These are phyloP conservation scores for Syncephalis plumigaleata DNA, from an alignment of 371 early-diverging fungal species.

Conservation along the genomic window DNA sequence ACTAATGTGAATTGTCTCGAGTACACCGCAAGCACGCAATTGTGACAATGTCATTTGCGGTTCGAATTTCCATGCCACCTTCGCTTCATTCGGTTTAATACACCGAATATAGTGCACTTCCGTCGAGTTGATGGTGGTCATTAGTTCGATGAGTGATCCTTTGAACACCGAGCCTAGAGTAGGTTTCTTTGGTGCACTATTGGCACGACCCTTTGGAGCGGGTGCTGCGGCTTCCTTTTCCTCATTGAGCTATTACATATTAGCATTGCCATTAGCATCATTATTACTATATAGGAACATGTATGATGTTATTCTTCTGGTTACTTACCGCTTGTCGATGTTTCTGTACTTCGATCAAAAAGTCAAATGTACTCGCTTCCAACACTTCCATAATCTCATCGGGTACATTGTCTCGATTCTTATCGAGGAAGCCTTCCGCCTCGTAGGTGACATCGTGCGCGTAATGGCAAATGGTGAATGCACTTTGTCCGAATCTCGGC, in stretches of 20 bases:
- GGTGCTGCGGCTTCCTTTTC: conserved; percentile 6
- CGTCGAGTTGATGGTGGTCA: conserved; percentile 85
- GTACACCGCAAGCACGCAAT: conserved; percentile 98
- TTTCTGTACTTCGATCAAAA: conserved; percentile 62
- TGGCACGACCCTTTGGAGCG: conserved; percentile 22
- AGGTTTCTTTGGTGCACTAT: conserved; percentile 49
- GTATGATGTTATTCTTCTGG: too few species aligned
- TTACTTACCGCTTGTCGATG: too few species aligned
- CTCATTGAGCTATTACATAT: conserved; percentile 19
- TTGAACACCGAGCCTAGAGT: conserved; percentile 79
- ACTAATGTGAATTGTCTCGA: conserved; percentile 98
- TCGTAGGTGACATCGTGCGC: conserved; percentile 84
- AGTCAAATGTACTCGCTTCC: conserved; percentile 43
- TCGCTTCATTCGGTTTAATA: conserved; percentile 93
- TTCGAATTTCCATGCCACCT: conserved; percentile 78
- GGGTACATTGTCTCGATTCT: conserved; percentile 96
- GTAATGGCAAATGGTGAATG: conserved; percentile 81
- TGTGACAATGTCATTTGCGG: conserved; percentile 86
- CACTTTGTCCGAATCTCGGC: conserved; percentile 69
- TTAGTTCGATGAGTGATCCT: conserved; percentile 68
- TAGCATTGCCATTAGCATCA: too few species aligned
- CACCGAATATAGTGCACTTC: conserved; percentile 96
- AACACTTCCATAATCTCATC: conserved; percentile 71
- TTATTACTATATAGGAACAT: too few species aligned
- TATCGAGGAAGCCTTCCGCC: conserved; percentile 90